Evolutionary conservation across 2,329 filamentous ascomycete species (phyloP).

Genomic region (Sphaerulina musiva): DNA sequence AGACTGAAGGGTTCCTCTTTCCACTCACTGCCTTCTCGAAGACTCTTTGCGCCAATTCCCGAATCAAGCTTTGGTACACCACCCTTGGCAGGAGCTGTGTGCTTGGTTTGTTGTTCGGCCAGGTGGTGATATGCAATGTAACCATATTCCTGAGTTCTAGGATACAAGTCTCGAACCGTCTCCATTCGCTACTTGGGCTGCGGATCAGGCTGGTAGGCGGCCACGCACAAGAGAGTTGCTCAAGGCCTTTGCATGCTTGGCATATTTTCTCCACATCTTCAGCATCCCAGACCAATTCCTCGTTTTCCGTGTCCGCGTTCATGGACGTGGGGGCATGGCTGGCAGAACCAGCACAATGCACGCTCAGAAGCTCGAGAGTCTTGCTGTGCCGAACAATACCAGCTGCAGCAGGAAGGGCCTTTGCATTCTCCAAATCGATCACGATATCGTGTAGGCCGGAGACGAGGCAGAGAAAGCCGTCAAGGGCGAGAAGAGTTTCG

Average conservation of each 20-base stretch:
- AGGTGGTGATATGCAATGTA: constrained; percentile 45
- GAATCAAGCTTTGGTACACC: constrained; percentile 43
- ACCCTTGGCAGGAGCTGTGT: constrained; percentile 37
- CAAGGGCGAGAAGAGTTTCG: constrained; percentile 42
- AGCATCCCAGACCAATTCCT: constrained; percentile 41
- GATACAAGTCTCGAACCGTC: constrained; percentile 35
- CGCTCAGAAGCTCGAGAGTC: constrained; percentile 41
- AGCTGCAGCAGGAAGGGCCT: constrained; percentile 37
- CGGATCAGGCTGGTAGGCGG: constrained; percentile 41
- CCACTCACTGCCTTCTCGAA: constrained; percentile 24
- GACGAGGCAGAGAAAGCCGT: constrained; percentile 44
- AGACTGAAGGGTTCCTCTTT: neutral
- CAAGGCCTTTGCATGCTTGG: constrained; percentile 38
- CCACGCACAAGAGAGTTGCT: constrained; percentile 45
- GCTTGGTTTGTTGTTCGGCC: constrained; percentile 41
- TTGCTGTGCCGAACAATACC: constrained; percentile 43
- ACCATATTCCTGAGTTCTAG: constrained; percentile 35
- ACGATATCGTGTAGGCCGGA: constrained; percentile 41
- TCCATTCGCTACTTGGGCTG: constrained; percentile 39
- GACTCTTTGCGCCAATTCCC: constrained; percentile 23
- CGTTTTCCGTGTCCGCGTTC: constrained; percentile 29
- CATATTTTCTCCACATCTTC: constrained; percentile 43
- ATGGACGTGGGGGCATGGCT: constrained; percentile 4
- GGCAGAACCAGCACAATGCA: constrained; percentile 36
- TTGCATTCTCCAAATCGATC: constrained; percentile 40